Base-by-base conservation (phyloP, 2,329 filamentous ascomycete species). In the Fusarium kyushuense region DNA sequence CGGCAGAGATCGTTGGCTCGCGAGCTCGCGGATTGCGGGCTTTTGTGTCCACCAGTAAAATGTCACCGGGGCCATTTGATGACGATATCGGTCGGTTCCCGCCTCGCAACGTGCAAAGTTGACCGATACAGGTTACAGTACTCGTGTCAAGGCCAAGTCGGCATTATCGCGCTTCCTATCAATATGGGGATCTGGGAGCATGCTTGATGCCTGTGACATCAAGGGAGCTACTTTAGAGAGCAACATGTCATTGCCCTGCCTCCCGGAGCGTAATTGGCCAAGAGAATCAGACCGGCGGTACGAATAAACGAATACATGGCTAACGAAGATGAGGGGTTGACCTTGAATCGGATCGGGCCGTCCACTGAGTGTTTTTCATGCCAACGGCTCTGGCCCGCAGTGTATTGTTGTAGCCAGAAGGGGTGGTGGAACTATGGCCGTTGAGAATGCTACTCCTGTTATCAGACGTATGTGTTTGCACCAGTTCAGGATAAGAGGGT, bases 321-420 rank as follows among this genome's bases (percentile, higher is more conserved):
- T 61, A 74, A 74, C 73, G 47, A 63, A 54, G 60, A 48, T 43
- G 38, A 48, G 30, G 47, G 45, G 49, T 69, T 27, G 56, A 56
- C 63, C 57, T 72, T 68, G 54, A 53, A 49, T 68, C 72, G 74
- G 74, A 74, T 70, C 74, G 74, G 73, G 66, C 74, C 74, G 74
- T 76, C 68, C 63, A 60, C 62, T 61, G 54, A 53, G 47, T 63
- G 62, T 65, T 43, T 64, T 40, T 54, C 54, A 68, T 42, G 40
- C 55, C 57, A 58, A 57, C 53, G 70, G 62, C 55, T 59, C 60
- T 66, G 56, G 52, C 40, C 65, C 60, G 62, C 47, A 59, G 63
- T 61, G 60, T 63, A 56, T 67, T 53, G 60, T 53, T 49, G 68
- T 74, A 66, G 46, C 57, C 43, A 58, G 58, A 48, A 62, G 63